Evolutionary conservation across 2,329 filamentous ascomycete species (phyloP), one percentile per base, ranked within the genome.

Genomic region (Lecanicillium sp.): DNA sequence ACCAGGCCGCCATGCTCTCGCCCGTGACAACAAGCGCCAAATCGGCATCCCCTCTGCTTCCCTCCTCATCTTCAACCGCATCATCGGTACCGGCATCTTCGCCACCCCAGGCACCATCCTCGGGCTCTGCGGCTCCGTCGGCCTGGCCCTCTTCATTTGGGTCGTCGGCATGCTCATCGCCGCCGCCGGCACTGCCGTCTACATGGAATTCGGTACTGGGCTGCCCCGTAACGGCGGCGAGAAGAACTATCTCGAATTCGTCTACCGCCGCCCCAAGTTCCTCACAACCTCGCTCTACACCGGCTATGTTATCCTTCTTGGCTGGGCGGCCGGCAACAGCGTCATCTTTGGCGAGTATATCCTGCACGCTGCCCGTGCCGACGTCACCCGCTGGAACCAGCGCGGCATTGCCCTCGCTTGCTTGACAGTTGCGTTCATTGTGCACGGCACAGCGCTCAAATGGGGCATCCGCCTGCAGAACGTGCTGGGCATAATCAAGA

Each of bases 261-360:
- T 80, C 37, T 82, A 70, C 60, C 67, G 71, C 27, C 70, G 64
- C 47, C 79, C 79, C 2, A 68, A 64, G 48, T 80, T 80, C 52
- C 65, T 83, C 8, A 68, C 67, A 33, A 82, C 78, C 7, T 70
- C 68, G 12, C 60, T 81, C 40, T 82, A 80, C 56, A 63, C 70
- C 4, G 69, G 71, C 20, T 81, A 82, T 44, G 72, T 80, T 11
- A 51, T 83, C 18, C 65, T 83, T 2, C 68, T 83, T 14, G 76
- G 73, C 11, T 83, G 77, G 76, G 76, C 78, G 0, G 74, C 73
- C 6, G 74, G 74, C 12, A 84, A 84, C 56, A 80, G 73, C 1
- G 75, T 85, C 45, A 70, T 83, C 29, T 83, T 85, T 46, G 79
- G 79, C 43, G 78, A 83, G 53, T 84, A 84, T 56, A 76, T 85